Conservation (phyloP, 73 alveolate species). For the Tetrahymena malaccensis region DNA sequence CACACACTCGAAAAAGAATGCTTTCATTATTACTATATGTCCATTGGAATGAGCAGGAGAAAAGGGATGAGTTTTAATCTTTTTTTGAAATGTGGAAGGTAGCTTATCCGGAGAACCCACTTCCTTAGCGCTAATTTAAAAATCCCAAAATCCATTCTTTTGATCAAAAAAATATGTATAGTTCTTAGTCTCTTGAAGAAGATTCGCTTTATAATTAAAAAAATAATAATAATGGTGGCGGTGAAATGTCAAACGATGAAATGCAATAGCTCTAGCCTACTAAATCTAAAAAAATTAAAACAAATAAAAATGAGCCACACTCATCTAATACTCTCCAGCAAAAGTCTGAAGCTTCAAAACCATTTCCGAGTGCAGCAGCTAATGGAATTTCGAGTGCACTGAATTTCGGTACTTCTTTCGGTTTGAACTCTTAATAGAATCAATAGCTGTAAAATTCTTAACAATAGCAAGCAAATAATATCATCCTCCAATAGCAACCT, state of each 20-base stretch:
- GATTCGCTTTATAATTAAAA: background rate
- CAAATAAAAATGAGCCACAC: background rate
- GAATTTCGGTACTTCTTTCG: background rate
- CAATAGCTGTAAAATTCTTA: background rate
- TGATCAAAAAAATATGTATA: background rate
- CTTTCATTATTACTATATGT: background rate
- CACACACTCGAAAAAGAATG: background rate
- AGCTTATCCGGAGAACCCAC: background rate
- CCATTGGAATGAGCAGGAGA: background rate
- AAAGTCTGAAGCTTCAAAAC: background rate
- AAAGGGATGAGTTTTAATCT: background rate
- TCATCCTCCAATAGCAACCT: background rate
- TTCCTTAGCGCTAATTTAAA: background rate
- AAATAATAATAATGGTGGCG: background rate
- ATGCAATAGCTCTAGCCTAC: background rate
- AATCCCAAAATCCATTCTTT: background rate
- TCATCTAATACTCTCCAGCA: background rate
- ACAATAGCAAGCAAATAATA: background rate
- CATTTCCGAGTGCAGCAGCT: background rate
- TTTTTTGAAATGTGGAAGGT: background rate
- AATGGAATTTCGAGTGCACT: background rate
- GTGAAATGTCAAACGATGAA: background rate
- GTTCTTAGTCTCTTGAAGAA: background rate
- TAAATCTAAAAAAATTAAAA: background rate
- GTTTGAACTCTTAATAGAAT: background rate